Conservation (phyloP, 2,329 filamentous ascomycete species). For the Diaporthe sp. region DNA sequence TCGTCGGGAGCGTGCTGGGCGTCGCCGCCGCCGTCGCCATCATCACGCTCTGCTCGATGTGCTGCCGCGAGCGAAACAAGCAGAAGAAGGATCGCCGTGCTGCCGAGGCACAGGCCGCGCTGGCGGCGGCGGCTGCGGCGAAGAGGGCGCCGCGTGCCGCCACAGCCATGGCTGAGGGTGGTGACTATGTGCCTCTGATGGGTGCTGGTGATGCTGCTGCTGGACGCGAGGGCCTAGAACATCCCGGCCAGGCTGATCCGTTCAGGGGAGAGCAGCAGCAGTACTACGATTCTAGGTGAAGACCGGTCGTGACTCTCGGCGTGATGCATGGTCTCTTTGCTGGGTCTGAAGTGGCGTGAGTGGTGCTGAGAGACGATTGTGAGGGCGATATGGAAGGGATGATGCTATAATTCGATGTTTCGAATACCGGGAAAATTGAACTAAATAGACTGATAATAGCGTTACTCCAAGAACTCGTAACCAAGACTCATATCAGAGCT, state of each 20-base stretch:
- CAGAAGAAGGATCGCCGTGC: constrained; percentile 60
- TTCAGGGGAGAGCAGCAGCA: constrained; percentile 17
- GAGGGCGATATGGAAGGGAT: neutral
- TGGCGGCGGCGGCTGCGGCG: neutral
- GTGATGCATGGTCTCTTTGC: neutral
- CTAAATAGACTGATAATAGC: neutral
- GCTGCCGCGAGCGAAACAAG: constrained; percentile 63
- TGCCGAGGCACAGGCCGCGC: constrained; percentile 61
- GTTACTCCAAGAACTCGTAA: neutral
- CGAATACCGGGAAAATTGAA: neutral
- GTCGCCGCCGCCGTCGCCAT: constrained; percentile 55
- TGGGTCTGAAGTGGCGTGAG: neutral
- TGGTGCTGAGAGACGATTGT: neutral
- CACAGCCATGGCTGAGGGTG: neutral
- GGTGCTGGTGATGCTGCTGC: neutral
- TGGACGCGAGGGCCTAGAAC: neutral
- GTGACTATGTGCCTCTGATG: constrained; percentile 17
- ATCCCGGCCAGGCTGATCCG: neutral
- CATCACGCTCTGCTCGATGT: constrained; percentile 62
- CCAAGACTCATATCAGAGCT: neutral
- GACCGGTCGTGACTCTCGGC: neutral
- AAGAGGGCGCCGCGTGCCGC: constrained; percentile 13
- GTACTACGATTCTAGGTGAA: constrained; percentile 17
- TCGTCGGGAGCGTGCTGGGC: constrained; percentile 64
- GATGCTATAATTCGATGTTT: neutral